These are phyloP conservation scores for Lavandula angustifolia DNA, from an alignment of 257 asterid genomes.

Conservation along the genomic window DNA sequence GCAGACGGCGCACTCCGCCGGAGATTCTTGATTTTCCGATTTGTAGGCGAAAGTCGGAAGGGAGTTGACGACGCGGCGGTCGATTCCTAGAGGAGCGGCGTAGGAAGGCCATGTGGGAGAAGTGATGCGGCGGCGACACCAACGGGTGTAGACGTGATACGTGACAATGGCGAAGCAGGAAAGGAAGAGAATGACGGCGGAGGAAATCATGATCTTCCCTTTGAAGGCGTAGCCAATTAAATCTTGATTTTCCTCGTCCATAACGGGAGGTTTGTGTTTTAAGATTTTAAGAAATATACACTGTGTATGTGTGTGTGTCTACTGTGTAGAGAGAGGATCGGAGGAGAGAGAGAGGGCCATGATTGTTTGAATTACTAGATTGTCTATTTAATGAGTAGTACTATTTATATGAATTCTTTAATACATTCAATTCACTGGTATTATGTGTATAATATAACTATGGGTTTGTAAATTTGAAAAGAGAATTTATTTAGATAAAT, in stretches of 20 bases:
- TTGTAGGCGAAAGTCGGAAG: slow-evolving; percentile 33
- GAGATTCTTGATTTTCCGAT: slow-evolving; percentile 22
- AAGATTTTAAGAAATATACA: neutral
- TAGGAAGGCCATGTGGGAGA: neutral
- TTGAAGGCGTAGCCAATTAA: slow-evolving; percentile 23
- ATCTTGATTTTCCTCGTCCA: slow-evolving; percentile 26
- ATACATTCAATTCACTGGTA: too few relatives aligned
- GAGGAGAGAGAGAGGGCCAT: neutral
- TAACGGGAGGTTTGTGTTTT: neutral
- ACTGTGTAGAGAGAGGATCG: too few relatives aligned
- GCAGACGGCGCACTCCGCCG: slow-evolving; percentile 45
- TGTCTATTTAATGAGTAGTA: neutral
- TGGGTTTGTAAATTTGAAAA: too few relatives aligned
- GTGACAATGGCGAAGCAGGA: slow-evolving; percentile 33
- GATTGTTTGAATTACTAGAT: slow-evolving; percentile 13
- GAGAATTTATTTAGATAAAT: too few relatives aligned
- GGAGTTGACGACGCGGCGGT: slow-evolving; percentile 20
- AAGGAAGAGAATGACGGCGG: slow-evolving; percentile 26
- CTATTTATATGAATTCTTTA: too few relatives aligned
- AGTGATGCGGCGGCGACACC: slow-evolving; percentile 18
- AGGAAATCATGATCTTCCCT: slow-evolving; percentile 30
- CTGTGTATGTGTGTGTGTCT: too few relatives aligned
- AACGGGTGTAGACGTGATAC: slow-evolving; percentile 31
- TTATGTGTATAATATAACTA: too few relatives aligned
- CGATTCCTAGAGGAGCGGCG: slow-evolving; percentile 30